Evolutionary conservation across 148 eudicot genomes (phyloP), one percentile per base, ranked within the genome.

Genomic region (Chenopodium formosanum): DNA sequence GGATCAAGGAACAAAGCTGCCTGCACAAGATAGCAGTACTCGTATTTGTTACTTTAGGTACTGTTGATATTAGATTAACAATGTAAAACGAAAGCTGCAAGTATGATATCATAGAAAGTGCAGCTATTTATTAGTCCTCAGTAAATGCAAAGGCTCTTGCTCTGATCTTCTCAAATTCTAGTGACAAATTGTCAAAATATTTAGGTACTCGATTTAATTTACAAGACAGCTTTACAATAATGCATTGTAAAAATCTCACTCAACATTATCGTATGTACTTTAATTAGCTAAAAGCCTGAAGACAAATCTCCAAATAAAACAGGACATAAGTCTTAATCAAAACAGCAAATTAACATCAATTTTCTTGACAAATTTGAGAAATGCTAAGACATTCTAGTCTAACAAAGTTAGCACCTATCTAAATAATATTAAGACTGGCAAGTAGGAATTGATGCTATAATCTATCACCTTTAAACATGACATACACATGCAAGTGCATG

Each of bases 1-100:
- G 92, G 90, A 78, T 91, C 90, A n/a, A 90, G 76, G 87, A 92
- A 92, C 78, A 90, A 94, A 77, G 97, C 95, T 37, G 84, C 89
- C 97, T 94, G 86, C 73, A 66, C 62, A 16, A 73, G 23, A 27
- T 37, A 5, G 13, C 27, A 14, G 2, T 44, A 48, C 16, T 52
- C 4, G 37, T 23, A 44, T 48, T 25, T 0, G 20, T 73, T 37
- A 70, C 48, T 16, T 31, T 4, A 16, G 3, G 25, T 17, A 17
- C 7, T 70, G 1, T 17, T 14, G 23, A 62, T 60, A 62, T 22
- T 62, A 22, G 2, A 70, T 37, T 8, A 4, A 70, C 50, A 2
- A 40, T 17, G 40, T 19, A 60, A 46, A 40, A 25, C 7, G 31
- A 64, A 40, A 80, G 7, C 64, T 73, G 48, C 34, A 20, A 12